phyloP scores from a whole-genome alignment of 805 yeast species.

The Lachancea cidri region DNA sequence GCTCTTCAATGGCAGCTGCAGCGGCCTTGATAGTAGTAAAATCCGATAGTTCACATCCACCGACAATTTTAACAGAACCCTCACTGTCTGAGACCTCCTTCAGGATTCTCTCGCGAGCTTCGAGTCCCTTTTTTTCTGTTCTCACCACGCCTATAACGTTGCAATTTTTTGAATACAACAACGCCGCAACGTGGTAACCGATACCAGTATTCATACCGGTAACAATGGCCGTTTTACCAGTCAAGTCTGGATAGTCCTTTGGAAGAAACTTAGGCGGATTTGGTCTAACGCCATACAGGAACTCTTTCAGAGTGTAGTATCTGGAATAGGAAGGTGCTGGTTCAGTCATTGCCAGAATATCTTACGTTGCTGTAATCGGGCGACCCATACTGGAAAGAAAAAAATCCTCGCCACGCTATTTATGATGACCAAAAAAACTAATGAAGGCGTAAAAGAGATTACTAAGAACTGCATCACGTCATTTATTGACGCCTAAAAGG shows the following conservation, averaged over 20 bases:
- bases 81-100: constrained; percentile 24
- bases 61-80: constrained; percentile 22
- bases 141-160: constrained; percentile 32
- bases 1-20: constrained; percentile 18
- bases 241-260: constrained; percentile 33
- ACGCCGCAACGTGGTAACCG: constrained; percentile 25
- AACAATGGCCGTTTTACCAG: constrained; percentile 36
- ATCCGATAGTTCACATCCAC: constrained; percentile 37
- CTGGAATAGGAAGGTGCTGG: constrained; percentile 22
- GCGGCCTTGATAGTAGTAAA: constrained; percentile 33
- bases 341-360: constrained; percentile 23
- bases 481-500: too few species aligned
- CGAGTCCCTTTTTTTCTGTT: constrained; percentile 31
- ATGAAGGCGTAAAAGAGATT: too few species aligned
- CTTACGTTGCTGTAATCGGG: too few species aligned
- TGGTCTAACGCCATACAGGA: constrained; percentile 24
- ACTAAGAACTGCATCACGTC: too few species aligned
- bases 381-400: too few species aligned
- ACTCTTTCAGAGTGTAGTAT: constrained; percentile 11
- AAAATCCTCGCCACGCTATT: too few species aligned
- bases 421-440: too few species aligned
- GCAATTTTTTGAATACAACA: constrained; percentile 32
- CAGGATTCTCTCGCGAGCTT: constrained; percentile 27
- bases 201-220: constrained; percentile 41
- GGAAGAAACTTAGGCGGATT: constrained; percentile 29